Evolutionary conservation across 1,284 basidiomycete species (phyloP).

Genomic region (Marasmius fiardii): DNA sequence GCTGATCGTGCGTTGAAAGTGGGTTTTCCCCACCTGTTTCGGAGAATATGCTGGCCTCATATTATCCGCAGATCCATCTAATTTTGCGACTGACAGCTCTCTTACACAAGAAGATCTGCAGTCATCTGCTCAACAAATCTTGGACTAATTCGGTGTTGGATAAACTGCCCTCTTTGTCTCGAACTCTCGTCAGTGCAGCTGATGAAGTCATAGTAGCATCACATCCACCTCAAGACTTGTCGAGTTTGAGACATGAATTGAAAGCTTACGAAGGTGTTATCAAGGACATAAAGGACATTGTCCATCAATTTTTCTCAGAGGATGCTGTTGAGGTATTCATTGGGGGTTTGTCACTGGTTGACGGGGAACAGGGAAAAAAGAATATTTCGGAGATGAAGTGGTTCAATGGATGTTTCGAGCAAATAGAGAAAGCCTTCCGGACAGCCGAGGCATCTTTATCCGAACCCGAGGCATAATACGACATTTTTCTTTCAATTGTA

Average conservation of each 20-base stretch:
- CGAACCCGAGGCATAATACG: neutral
- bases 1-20: slow-evolving; percentile 51
- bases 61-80: slow-evolving; percentile 43
- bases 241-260: slow-evolving; percentile 36
- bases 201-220: slow-evolving; percentile 66
- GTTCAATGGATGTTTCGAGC: slow-evolving; percentile 62
- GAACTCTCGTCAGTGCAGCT: slow-evolving; percentile 44
- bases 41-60: neutral
- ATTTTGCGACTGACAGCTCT: slow-evolving; percentile 58
- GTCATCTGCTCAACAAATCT: slow-evolving; percentile 42
- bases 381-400: slow-evolving; percentile 35
- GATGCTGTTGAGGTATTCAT: slow-evolving; percentile 31
- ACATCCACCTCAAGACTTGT: slow-evolving; percentile 56
- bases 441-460: neutral
- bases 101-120: slow-evolving; percentile 57
- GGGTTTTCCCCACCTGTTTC: slow-evolving; percentile 12
- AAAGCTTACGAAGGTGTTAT: slow-evolving; percentile 33
- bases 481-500: neutral
- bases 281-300: slow-evolving; percentile 29
- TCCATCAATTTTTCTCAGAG: slow-evolving; percentile 24
- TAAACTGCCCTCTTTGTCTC: slow-evolving; percentile 46
- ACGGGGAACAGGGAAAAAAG: slow-evolving; percentile 13
- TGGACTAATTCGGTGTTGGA: slow-evolving; percentile 36
- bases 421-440: slow-evolving; percentile 42
- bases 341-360: slow-evolving; percentile 26